Evolutionary conservation across 2,329 filamentous ascomycete genomes (phyloP).

Genomic region (Amylocarpus encephaloides): DNA sequence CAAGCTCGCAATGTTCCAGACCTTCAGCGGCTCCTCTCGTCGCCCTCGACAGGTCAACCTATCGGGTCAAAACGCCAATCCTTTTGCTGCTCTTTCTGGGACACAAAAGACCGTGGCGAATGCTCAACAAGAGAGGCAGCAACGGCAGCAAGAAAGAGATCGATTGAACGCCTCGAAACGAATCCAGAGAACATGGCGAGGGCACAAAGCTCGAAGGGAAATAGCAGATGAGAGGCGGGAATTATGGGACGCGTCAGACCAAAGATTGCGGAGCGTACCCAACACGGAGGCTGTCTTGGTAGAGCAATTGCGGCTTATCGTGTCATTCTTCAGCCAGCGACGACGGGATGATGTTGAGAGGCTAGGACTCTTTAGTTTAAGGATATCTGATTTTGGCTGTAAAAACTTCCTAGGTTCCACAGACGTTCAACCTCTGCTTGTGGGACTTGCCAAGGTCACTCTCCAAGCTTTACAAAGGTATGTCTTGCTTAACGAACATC

Average conservation of each 20-base stretch:
- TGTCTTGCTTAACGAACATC: slow-evolving; percentile 4
- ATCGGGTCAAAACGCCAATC: slow-evolving; percentile 75
- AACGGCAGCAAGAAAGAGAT: slow-evolving; percentile 74
- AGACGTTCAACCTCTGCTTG: slow-evolving; percentile 20
- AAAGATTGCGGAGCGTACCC: slow-evolving; percentile 21
- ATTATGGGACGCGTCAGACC: slow-evolving; percentile 57
- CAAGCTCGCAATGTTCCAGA: slow-evolving; percentile 66
- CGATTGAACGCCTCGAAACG: slow-evolving; percentile 64
- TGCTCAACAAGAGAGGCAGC: slow-evolving; percentile 78
- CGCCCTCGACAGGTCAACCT: slow-evolving; percentile 90
- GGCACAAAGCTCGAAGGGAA: slow-evolving; percentile 55
- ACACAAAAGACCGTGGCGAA: slow-evolving; percentile 74
- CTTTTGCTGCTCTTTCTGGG: slow-evolving; percentile 63
- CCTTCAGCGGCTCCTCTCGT: slow-evolving; percentile 82
- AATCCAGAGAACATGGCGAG: slow-evolving; percentile 80
- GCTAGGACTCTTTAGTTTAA: slow-evolving; percentile 37
- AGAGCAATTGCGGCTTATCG: slow-evolving; percentile 41
- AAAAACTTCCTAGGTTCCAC: slow-evolving; percentile 29
- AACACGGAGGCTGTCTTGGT: slow-evolving; percentile 34
- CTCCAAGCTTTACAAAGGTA: slow-evolving; percentile 26
- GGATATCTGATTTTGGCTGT: slow-evolving; percentile 30
- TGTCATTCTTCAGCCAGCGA: slow-evolving; percentile 43
- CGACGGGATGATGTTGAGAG: slow-evolving; percentile 43
- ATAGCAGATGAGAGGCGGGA: slow-evolving; percentile 52
- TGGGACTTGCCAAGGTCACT: slow-evolving; percentile 20